phyloP scores from a whole-genome alignment of 208 protist species.

The Porcisia deanei region DNA sequence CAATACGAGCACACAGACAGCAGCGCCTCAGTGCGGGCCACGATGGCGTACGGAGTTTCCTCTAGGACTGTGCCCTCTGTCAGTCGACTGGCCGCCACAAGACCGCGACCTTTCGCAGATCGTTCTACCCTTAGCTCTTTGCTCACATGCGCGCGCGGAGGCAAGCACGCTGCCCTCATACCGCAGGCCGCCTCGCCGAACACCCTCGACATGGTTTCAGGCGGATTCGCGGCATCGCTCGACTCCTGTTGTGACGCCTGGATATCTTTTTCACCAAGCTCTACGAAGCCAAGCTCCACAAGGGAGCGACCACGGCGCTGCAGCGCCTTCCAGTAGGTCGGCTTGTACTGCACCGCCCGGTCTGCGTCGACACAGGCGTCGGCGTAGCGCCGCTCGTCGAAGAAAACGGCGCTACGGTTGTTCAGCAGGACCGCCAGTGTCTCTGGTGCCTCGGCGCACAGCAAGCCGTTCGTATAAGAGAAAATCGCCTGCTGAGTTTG shows the following conservation, averaged over 20 bases:
- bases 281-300: slow-evolving; percentile 57
- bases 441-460: slow-evolving; percentile 64
- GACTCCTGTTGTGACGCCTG: slow-evolving; percentile 46
- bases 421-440: slow-evolving; percentile 70
- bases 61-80: slow-evolving; percentile 51
- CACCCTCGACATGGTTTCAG: slow-evolving; percentile 42
- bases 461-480: slow-evolving; percentile 78
- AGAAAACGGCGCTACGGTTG: slow-evolving; percentile 79
- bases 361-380: slow-evolving; percentile 77
- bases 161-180: slow-evolving; percentile 26
- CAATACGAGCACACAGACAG: slow-evolving; percentile 80
- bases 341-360: slow-evolving; percentile 42
- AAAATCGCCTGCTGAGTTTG: slow-evolving; percentile 51
- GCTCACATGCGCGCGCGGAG: slow-evolving; percentile 34
- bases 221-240: slow-evolving; percentile 37
- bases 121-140: slow-evolving; percentile 29
- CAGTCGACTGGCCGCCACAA: slow-evolving; percentile 44
- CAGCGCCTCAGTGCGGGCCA: slow-evolving; percentile 66
- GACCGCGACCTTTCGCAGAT: slow-evolving; percentile 40
- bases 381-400: slow-evolving; percentile 45
- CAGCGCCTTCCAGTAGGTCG: slow-evolving; percentile 77
- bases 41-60: slow-evolving; percentile 69
- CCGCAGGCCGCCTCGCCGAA: slow-evolving; percentile 36
- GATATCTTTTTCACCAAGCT: slow-evolving; percentile 58
- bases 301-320: slow-evolving; percentile 70